Evolutionary conservation across 441 rosid genomes (phyloP).

Genomic region (Gossypium schwendimanii): DNA sequence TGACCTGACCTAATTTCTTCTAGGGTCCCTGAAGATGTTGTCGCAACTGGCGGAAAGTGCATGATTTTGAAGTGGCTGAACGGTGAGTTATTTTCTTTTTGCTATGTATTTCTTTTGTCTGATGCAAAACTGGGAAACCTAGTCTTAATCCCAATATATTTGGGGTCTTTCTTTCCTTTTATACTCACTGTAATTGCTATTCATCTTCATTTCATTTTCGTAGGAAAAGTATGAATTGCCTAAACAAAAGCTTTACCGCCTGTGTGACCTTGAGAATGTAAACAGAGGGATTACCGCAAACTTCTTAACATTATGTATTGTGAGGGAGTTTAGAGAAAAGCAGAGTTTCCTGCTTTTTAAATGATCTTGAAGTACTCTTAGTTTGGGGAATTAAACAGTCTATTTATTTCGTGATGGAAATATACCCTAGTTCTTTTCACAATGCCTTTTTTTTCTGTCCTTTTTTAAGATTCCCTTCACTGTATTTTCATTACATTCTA

Average conservation of each 20-base stretch:
- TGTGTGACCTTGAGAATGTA: not conserved
- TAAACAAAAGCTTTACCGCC: not conserved
- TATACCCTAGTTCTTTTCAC: not conserved
- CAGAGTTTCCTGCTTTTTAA: not conserved
- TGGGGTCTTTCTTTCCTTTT: no score
- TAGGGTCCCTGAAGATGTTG: constrained; percentile 93
- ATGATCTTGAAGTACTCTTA: not conserved
- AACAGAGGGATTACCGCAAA: not conserved
- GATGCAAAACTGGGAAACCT: not conserved
- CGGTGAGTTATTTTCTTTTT: constrained; percentile 31
- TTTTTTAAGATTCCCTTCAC: not conserved
- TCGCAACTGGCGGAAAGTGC: constrained; percentile 90
- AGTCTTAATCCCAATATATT: no score
- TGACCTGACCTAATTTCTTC: not conserved
- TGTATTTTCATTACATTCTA: not conserved
- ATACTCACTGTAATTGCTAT: not conserved
- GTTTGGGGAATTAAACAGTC: not conserved
- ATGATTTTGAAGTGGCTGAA: constrained; percentile 76
- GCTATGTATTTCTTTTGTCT: not conserved
- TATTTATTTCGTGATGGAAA: not conserved
- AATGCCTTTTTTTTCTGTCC: not conserved
- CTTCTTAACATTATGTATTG: not conserved
- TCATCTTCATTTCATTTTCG: not conserved
- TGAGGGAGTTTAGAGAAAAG: not conserved
- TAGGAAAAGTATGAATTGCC: not conserved